These are phyloP conservation scores for Arthrobotrys sinensis DNA, from an alignment of 2,329 filamentous ascomycete genomes.

Conservation along the genomic window DNA sequence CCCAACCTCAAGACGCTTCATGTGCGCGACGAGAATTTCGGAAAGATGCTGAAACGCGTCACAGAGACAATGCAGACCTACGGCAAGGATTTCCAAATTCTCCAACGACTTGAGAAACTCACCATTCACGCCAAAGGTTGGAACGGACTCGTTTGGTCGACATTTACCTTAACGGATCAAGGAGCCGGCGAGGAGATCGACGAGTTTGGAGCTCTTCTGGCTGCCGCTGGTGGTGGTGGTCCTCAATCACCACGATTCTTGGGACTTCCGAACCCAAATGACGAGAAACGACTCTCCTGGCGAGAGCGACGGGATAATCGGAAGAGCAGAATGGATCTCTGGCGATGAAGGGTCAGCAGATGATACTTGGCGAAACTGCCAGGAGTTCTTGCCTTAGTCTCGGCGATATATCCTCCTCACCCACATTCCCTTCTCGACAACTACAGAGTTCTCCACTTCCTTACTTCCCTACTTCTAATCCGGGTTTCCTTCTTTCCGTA, in stretches of 20 bases:
- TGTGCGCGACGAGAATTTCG: slow-evolving; percentile 86
- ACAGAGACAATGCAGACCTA: slow-evolving; percentile 70
- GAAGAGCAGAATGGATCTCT: slow-evolving; percentile 63
- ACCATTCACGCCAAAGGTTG: slow-evolving; percentile 61
- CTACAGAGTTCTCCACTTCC: slow-evolving; percentile 11
- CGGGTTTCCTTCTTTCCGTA: slow-evolving; percentile 27
- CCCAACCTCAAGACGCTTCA: slow-evolving; percentile 83
- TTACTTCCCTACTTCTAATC: slow-evolving; percentile 25
- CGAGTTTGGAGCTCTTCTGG: slow-evolving; percentile 61
- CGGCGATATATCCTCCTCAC: background rate
- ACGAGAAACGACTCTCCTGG: slow-evolving; percentile 49
- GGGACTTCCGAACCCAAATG: slow-evolving; percentile 43
- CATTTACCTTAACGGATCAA: slow-evolving; percentile 55
- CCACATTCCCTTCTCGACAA: slow-evolving; percentile 27
- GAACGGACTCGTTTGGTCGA: slow-evolving; percentile 60
- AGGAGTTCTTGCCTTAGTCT: background rate
- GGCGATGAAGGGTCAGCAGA: slow-evolving; percentile 55
- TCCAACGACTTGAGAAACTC: slow-evolving; percentile 41
- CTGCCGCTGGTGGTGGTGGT: slow-evolving; percentile 49
- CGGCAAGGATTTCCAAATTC: slow-evolving; percentile 42
- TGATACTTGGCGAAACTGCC: background rate
- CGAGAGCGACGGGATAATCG: slow-evolving; percentile 61
- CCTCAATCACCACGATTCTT: slow-evolving; percentile 55
- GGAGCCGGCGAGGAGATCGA: slow-evolving; percentile 58
- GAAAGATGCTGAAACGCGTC: slow-evolving; percentile 80